phyloP scores from a whole-genome alignment of 208 protist species.

The Crithidia fasciculata region DNA sequence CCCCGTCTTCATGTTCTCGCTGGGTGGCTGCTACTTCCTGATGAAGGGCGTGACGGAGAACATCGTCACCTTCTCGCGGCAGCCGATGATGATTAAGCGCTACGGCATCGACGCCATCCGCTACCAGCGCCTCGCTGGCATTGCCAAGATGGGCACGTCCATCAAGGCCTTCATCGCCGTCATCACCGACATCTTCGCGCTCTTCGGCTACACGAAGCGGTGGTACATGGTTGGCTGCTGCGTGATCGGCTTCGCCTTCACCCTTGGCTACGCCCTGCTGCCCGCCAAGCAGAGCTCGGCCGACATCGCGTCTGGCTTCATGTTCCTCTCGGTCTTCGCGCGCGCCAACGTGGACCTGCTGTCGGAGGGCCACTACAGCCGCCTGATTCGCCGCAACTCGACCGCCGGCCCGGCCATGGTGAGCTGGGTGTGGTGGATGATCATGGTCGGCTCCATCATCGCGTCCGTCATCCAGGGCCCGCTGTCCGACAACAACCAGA shows the following conservation, averaged over 20 bases:
- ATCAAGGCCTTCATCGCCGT: slow-evolving; percentile 69
- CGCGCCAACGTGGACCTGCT: slow-evolving; percentile 57
- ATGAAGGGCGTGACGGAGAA: slow-evolving; percentile 44
- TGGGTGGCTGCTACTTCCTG: slow-evolving; percentile 39
- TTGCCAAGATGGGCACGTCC: slow-evolving; percentile 43
- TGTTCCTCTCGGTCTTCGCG: slow-evolving; percentile 47
- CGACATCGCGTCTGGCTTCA: slow-evolving; percentile 31
- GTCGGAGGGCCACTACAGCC: slow-evolving; percentile 61
- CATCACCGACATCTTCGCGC: slow-evolving; percentile 65
- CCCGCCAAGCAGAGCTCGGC: slow-evolving; percentile 35
- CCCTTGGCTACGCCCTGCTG: slow-evolving; percentile 40
- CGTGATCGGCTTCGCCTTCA: slow-evolving; percentile 29
- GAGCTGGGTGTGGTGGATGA: slow-evolving; percentile 53
- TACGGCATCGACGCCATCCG: slow-evolving; percentile 23
- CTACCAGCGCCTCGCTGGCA: slow-evolving; percentile 43
- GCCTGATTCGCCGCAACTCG: slow-evolving; percentile 40
- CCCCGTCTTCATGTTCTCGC: slow-evolving; percentile 31
- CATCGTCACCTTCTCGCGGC: slow-evolving; percentile 31
- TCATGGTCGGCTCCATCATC: slow-evolving; percentile 42
- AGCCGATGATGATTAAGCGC: slow-evolving; percentile 48
- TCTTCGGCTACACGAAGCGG: slow-evolving; percentile 83
- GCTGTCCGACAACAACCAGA: slow-evolving; percentile 35
- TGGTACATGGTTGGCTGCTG: slow-evolving; percentile 61
- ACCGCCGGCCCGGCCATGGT: slow-evolving; percentile 38
- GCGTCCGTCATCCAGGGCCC: slow-evolving; percentile 45